Evolutionary conservation across 2,329 filamentous ascomycete genomes (phyloP), one percentile per base, ranked within the genome.

Genomic region (Fusarium stilboides): DNA sequence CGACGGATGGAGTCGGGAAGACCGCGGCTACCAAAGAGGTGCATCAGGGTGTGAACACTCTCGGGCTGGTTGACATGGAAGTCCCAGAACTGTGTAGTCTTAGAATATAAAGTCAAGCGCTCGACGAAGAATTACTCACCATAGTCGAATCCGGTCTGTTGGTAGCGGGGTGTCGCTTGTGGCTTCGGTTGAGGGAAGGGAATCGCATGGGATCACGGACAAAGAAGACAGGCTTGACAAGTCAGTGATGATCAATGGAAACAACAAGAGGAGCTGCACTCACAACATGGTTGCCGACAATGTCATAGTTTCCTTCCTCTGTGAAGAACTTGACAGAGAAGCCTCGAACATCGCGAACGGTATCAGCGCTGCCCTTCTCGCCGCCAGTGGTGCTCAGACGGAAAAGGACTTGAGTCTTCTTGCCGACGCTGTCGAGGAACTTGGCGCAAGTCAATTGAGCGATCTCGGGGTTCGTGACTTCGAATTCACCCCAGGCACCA

Each of bases 331-430:
- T 78, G 51, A 75, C 65, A 2, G 90, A 89, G 73, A 91, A 92
- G 1, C 90, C 90, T 64, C 90, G 89, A 0, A 91, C 88, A 80
- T 92, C 91, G 34, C 91, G 85, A 15, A 87, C 88, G 0, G 88
- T 89, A 66, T 93, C 91, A 4, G 88, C 85, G 65, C 87, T 90
- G 24, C 90, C 91, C 26, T 87, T 83, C 46, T 86, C 89, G 6
- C 89, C 88, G 15, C 89, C 88, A n/a, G 92, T 90, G 5, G 90
- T 92, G 0, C 89, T 92, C 72, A 92, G 90, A 20, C 90, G 88
- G n/a, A 88, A 80, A 52, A 92, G 91, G 2, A 89, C 80, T 0
- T 87, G 79, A 33, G 77, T 77, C 74, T 86, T 87, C 68, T 86
- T 88, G 1, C 86, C 87, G n/a, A 85, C 76, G 1, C 76, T 77